Evolutionary conservation across 768 basidiomycete genomes (phyloP).

Genomic region (Filobasidium floriforme): DNA sequence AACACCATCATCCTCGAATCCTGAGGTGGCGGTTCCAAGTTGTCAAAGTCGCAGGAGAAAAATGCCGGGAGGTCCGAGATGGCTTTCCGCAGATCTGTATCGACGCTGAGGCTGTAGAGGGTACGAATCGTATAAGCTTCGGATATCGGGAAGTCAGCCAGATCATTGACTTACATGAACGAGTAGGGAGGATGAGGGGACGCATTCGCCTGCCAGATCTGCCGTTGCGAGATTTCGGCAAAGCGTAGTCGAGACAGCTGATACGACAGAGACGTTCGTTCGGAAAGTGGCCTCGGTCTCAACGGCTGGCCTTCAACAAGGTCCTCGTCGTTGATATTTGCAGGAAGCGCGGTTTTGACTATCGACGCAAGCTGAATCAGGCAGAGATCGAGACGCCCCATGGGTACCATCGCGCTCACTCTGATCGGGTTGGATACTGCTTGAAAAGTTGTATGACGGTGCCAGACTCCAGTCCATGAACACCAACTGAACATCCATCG

Average conservation of each 20-base stretch:
- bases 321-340: constrained; percentile 45
- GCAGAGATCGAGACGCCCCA: neutral
- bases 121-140: neutral
- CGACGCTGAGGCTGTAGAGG: constrained; percentile 24
- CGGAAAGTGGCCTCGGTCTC: constrained; percentile 31
- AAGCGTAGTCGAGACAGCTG: constrained; percentile 42
- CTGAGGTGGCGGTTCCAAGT: constrained; percentile 25
- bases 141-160: constrained; percentile 4
- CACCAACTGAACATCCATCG: constrained; percentile 24
- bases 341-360: constrained; percentile 45
- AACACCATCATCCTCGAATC: constrained; percentile 36
- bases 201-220: constrained; percentile 45
- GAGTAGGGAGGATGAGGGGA: constrained; percentile 42
- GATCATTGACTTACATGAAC: constrained; percentile 34
- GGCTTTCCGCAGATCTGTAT: constrained; percentile 40
- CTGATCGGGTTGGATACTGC: constrained; percentile 44
- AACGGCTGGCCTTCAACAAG: constrained; percentile 41
- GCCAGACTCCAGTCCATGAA: constrained; percentile 46
- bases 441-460: constrained; percentile 41
- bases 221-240: constrained; percentile 41
- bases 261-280: constrained; percentile 43
- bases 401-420: constrained; percentile 30
- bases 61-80: constrained; percentile 43
- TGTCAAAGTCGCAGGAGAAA: constrained; percentile 35
- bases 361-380: constrained; percentile 7